These are phyloP conservation scores for Stromatinia cepivora DNA, from an alignment of 2,329 filamentous ascomycete genomes.

Conservation along the genomic window DNA sequence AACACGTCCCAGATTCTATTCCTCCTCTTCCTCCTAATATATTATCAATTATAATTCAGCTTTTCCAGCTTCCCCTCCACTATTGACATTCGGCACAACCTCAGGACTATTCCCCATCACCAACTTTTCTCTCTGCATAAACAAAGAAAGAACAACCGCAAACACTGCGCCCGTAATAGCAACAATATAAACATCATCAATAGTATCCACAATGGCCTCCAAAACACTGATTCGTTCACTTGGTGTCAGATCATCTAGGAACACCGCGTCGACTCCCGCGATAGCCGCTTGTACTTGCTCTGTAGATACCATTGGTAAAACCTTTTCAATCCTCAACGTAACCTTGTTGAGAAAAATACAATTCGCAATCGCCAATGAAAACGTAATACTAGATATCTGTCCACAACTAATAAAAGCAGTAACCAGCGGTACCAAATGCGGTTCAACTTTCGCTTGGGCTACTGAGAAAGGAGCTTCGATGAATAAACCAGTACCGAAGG, in stretches of 20 bases:
- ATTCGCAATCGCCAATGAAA: constrained; percentile 42
- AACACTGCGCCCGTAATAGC: neutral
- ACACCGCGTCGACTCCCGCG: constrained; percentile 22
- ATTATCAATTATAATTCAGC: no score
- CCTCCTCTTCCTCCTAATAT: no score
- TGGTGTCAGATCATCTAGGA: constrained; percentile 9
- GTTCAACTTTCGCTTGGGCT: constrained; percentile 40
- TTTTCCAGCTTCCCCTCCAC: no score
- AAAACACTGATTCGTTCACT: neutral
- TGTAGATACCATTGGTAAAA: constrained; percentile 33
- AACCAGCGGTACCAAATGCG: constrained; percentile 35
- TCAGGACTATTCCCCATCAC: neutral
- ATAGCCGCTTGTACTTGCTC: constrained; percentile 35
- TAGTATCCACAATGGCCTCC: neutral
- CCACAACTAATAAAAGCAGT: constrained; percentile 41
- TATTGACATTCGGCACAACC: no score
- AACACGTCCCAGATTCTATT: no score
- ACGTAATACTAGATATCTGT: constrained; percentile 40
- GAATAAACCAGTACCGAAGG: constrained; percentile 43
- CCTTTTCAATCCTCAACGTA: constrained; percentile 32
- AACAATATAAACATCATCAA: neutral
- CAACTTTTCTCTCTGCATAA: neutral
- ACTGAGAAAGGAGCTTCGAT: constrained; percentile 42
- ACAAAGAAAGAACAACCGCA: neutral
- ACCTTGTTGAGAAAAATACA: constrained; percentile 42